Evolutionary conservation across 768 basidiomycete genomes (phyloP), one percentile per base, ranked within the genome.

Genomic region (Naganishia kalamii): DNA sequence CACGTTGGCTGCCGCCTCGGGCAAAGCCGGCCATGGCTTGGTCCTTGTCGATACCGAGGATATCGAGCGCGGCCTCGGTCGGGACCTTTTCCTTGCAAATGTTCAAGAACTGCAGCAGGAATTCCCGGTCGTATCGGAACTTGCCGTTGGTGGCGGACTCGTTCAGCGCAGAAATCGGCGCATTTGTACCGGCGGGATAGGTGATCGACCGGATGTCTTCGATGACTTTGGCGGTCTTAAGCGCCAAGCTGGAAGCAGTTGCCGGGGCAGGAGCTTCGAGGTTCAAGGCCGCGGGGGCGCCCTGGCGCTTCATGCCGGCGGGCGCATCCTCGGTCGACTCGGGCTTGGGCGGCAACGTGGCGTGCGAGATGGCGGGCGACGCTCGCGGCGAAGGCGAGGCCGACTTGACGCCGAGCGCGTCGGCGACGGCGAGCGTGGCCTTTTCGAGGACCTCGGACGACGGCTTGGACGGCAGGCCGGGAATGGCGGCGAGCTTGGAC

Each of bases 51-150:
- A 97, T 85, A 62, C 94, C 94, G 71, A 98, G 87, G 11, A 88
- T 87, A 69, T 92, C 91, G 62, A 97, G 84, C 66, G 90, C 85
- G 43, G 92, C 91, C 29, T 97, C 86, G 62, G 84, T 83, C 61
- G 90, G 91, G 3, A 96, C 94, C 79, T 92, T 93, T 80, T 97
- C 94, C 78, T 86, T 89, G 83, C 96, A 99, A 66, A 94, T 80
- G 25, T 81, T 79, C 89, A 96, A 92, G 81, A 99, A 99, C 76
- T 99, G 94, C 65, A 99, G 80, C 27, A 99, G 84, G 85, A 99
- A 99, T 21, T 93, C 91, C 37, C 93, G 91, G 77, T 97, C 92
- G 76, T 99, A 99, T 73, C 94, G 91, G 82, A 91, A 94, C 79
- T 91, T 93, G 71, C 92, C 92, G 63, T 90, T 85, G 79, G 87